These are phyloP conservation scores for Pleurotus eryngii DNA, from an alignment of 768 basidiomycete genomes.

Conservation along the genomic window DNA sequence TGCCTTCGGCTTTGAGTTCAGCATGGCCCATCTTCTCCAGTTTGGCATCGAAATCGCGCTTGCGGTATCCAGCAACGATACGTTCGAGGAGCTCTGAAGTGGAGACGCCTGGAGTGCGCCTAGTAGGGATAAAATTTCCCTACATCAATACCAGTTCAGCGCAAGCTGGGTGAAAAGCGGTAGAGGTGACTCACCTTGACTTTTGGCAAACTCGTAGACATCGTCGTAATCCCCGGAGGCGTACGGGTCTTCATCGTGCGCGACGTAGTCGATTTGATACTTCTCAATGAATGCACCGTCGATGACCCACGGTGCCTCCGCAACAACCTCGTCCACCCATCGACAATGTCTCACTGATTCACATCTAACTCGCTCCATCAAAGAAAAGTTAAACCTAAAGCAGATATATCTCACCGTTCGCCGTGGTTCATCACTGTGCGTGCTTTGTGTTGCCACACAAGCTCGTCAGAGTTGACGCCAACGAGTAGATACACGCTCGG, in stretches of 20 bases:
- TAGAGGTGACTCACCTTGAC: conserved; percentile 52
- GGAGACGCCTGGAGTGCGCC: conserved; percentile 91
- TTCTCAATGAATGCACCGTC: conserved; percentile 78
- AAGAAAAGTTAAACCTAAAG: background rate
- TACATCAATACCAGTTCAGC: conserved; percentile 22
- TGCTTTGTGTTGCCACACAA: conserved; percentile 76
- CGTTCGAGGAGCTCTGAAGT: conserved; percentile 92
- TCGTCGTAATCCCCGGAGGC: conserved; percentile 76
- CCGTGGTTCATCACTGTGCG: conserved; percentile 83
- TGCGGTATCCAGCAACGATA: conserved; percentile 84
- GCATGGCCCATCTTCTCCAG: conserved; percentile 82
- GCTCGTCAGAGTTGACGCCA: conserved; percentile 90
- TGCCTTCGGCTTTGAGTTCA: conserved; percentile 66
- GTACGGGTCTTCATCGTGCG: conserved; percentile 94
- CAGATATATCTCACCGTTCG: conserved; percentile 55
- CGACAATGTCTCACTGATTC: conserved; percentile 94
- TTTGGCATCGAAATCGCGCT: conserved; percentile 85
- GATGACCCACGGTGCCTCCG: conserved; percentile 90
- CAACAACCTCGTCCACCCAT: conserved; percentile 94
- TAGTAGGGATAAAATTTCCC: conserved; percentile 93
- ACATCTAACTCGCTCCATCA: conserved; percentile 42
- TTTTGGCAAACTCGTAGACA: conserved; percentile 81
- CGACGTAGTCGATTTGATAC: conserved; percentile 92
- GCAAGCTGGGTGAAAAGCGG: background rate
- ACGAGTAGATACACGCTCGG: conserved; percentile 86